Base-by-base conservation (phyloP, 208 protist genomes). In the Acanthamoeba quina region DNA sequence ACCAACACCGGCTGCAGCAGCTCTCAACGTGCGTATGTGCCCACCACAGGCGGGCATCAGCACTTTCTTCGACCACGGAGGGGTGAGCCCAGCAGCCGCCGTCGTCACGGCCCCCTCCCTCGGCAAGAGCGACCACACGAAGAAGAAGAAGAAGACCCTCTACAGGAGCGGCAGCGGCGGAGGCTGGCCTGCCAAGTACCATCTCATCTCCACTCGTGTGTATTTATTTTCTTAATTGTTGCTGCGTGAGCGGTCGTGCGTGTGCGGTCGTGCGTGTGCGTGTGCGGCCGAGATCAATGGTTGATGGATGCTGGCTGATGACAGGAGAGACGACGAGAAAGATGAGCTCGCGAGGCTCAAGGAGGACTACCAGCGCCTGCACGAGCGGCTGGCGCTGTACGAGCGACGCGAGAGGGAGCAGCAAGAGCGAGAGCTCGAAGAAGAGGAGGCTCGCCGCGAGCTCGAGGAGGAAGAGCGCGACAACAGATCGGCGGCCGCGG, bases 51-150 rank as follows among this genome's bases (percentile, higher is more conserved):
- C 68, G 37, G 68, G 68, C 13, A 78, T 78, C 24, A 78, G 29
- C 37, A 78, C 68, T 5, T 78, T 78, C 68, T 78, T 78, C 31
- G 68, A 78, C 68, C 29, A 74, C 11, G 66, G 68, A 41, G 68
- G 68, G 15, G 68, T 78, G 29, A 78, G 68, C 68, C 68, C 68
- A 21, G 31, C 60, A 26, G 5, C 60, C 24, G 60, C 21, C 24
- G 24, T 26, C 56, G 56, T 19, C 5, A 72, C 15, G 64, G 9
- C 64, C 26, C 70, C 13, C 19, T 47, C 70, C 24, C 64, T 26
- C 64, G 19, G 21, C 64, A 70, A n/a, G 11, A 72, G 64, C 11
- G 24, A 37, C 21, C 7, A 15, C 29, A 37, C 34, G 34, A 72
- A 72, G 64, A 37, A 37, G 7, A 37, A n/a, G 29, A 24, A 72